phyloP scores from a whole-genome alignment of 2,329 filamentous ascomycete species.

The Ascochyta lentis region DNA sequence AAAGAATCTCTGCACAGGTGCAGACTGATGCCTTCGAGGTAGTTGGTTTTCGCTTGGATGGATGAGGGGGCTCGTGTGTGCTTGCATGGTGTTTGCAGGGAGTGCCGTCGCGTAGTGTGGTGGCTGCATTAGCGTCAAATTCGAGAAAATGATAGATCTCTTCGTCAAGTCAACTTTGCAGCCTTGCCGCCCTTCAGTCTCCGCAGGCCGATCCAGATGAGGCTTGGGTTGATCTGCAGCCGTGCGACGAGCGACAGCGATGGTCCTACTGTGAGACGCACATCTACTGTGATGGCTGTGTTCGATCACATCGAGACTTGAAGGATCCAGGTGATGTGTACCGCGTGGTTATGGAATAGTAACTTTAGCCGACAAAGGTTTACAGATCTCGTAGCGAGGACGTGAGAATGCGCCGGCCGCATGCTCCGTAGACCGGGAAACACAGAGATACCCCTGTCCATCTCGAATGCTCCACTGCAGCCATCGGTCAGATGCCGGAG shows the following conservation, averaged over 20 bases:
- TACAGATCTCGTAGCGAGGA: neutral
- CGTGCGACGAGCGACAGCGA: conserved; percentile 4
- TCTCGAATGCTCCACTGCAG: conserved; percentile 11
- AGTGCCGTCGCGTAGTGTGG: conserved; percentile 9
- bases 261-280: conserved; percentile 5
- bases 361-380: neutral
- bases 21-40: neutral
- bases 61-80: conserved; percentile 13
- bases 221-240: conserved; percentile 7
- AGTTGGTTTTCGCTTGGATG: neutral
- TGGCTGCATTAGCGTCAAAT: conserved; percentile 14
- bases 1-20: neutral
- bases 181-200: conserved; percentile 3
- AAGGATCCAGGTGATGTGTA: neutral
- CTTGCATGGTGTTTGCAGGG: conserved; percentile 9
- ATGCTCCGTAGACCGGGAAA: conserved; percentile 6
- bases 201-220: conserved; percentile 7
- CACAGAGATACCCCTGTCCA: neutral
- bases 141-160: conserved; percentile 10
- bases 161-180: conserved; percentile 1
- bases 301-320: neutral
- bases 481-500: conserved; percentile 1
- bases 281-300: neutral
- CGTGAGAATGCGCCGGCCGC: conserved; percentile 6
- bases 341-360: neutral